These are phyloP conservation scores for Tulasnella calospora DNA, from an alignment of 768 basidiomycete genomes.

Conservation along the genomic window DNA sequence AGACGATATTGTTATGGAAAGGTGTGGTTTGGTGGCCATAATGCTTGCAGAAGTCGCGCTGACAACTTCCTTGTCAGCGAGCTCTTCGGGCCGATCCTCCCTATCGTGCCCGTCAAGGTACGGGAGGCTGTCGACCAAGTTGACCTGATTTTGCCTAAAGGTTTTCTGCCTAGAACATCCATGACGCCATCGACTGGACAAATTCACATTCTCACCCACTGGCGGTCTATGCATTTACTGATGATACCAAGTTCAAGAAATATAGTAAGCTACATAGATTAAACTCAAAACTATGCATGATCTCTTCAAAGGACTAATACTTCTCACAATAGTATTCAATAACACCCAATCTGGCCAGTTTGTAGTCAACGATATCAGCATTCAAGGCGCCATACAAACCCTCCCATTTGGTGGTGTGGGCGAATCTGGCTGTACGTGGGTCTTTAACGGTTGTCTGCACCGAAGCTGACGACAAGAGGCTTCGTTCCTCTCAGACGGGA, in stretches of 20 bases:
- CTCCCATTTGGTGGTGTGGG: slow-evolving; percentile 28
- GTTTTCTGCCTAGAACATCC: slow-evolving; percentile 20
- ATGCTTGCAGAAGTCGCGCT: background rate
- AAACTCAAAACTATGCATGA: too few species aligned
- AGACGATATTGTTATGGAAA: slow-evolving; percentile 68
- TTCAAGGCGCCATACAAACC: slow-evolving; percentile 39
- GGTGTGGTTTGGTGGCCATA: slow-evolving; percentile 42
- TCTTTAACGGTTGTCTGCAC: background rate
- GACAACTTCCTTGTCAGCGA: background rate
- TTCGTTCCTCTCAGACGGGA: slow-evolving; percentile 45
- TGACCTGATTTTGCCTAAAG: too few species aligned
- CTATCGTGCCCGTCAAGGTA: background rate
- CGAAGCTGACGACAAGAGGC: background rate
- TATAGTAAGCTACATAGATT: slow-evolving; percentile 26
- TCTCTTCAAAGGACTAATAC: background rate
- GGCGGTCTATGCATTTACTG: slow-evolving; percentile 60
- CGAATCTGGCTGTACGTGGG: slow-evolving; percentile 1
- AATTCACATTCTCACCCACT: slow-evolving; percentile 46
- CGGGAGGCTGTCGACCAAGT: too few species aligned
- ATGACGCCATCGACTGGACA: slow-evolving; percentile 34
- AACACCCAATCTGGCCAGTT: slow-evolving; percentile 55
- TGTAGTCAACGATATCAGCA: slow-evolving; percentile 55
- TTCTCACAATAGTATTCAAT: slow-evolving; percentile 43
- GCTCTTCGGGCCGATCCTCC: background rate
- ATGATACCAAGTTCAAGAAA: slow-evolving; percentile 38